Base-by-base conservation (phyloP, 257 asterid genomes). In the Nicotiana benthamiana region DNA sequence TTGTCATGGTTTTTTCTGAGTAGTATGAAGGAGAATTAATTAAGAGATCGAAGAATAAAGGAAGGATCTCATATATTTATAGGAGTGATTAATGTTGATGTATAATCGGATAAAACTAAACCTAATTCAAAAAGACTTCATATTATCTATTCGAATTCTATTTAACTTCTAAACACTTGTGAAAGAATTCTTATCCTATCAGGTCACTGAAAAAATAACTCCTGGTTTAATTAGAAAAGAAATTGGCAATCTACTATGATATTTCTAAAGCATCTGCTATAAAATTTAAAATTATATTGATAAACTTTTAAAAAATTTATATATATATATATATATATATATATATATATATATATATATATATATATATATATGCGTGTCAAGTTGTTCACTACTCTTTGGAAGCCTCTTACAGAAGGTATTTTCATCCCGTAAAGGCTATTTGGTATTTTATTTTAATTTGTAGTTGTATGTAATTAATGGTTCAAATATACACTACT, bases 361-460 rank as follows among this genome's bases (percentile, higher is more conserved):
- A n/a, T n/a, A n/a, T n/a, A n/a, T n/a, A n/a, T 26, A 34, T 34
- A 34, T 34, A 34, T 10, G 5, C 4, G 17, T 48, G 6, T 32
- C n/a, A n/a, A n/a, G n/a, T n/a, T n/a, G n/a, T 13, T 51, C 56
- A 52, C 57, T 52, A 17, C 56, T 51, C 2, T 13, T 13, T 51
- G 56, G 56, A 51, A 51, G 56, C 68, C 30, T 22, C 5, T 62
- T 62, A 12, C 3, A 57, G 63, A 87, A 88, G 60, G 18, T 59
- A 77, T 75, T 76, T 5, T 13, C 4, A 4, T 26, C 17, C 34
- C 43, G 43, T 62, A 30, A 52, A 20, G 4, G 48, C 53, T 68
- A 17, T 34, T 68, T 68, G 40, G 7, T 22, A 34, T 46, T 43
- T n/a, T 12, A 7, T 6, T 36, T 43, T 11, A 63, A 63, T 20